Evolutionary conservation across 768 basidiomycete species (phyloP), one percentile per base, ranked within the genome.

Genomic region (Pleurotus djamor): DNA sequence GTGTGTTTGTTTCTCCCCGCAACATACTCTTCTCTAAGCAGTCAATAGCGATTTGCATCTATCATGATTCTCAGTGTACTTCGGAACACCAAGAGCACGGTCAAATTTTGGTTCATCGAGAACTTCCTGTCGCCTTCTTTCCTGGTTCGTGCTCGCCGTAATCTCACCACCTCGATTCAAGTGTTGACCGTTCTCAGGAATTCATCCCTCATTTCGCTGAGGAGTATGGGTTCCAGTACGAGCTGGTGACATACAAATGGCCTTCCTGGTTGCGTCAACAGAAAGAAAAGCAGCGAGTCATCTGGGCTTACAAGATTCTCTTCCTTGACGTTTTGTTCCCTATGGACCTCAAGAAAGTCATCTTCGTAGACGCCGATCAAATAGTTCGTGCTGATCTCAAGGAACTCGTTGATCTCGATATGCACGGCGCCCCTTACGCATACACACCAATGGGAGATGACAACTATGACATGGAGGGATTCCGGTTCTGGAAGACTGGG

Each of bases 91-190:
- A 87, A 94, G 16, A 91, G 89, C 67, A 90, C 86, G 32, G 96
- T 99, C 72, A 99, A 99, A 72, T 99, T 98, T 76, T 98, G 97
- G 97, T 98, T 98, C 74, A 98, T 99, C 63, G 92, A 97, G 71
- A 98, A 99, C 75, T 99, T 99, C 83, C 82, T 98, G 12, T 98
- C 96, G 0, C 97, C 96, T 0, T 91, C 95, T 0, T 99, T 99
- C 84, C 74, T 98, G 60, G 94, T 93, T 64, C 65, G 85, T 76
- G 13, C 48, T 34, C 6, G 3, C 49, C 36, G 35, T 61, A 12
- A 14, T 12, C 58, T 41, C 8, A 12, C 57, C 2, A 12, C 57
- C 2, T 7, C 9, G 43, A 45, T 10, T 45, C 38, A 16, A 47
- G 21, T 49, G 10, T 4, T 17, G 17, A 14, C 8, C 35, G 21